These are phyloP conservation scores for Casuarina glauca DNA, from an alignment of 306 rosid genomes.

Conservation along the genomic window DNA sequence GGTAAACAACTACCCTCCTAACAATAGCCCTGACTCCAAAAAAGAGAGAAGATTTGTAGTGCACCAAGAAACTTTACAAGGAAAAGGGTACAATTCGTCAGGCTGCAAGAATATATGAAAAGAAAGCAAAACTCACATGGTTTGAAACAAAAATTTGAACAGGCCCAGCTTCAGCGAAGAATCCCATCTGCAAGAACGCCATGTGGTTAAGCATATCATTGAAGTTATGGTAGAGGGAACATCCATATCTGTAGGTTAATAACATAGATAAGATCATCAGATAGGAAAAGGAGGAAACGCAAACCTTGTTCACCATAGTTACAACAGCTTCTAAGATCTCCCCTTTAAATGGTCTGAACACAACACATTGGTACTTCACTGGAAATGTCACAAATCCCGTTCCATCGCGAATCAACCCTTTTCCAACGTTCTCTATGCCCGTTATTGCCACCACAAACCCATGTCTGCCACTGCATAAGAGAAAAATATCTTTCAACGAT, in stretches of 20 bases:
- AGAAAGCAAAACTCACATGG: constrained; percentile 57
- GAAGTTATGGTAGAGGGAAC: background rate
- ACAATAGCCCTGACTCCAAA: background rate
- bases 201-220: constrained; percentile 13
- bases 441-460: constrained; percentile 97
- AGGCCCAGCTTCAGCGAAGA: constrained; percentile 98
- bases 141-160: constrained; percentile 96
- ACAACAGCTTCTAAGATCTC: constrained; percentile 97
- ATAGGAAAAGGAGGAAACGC: background rate
- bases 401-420: constrained; percentile 88
- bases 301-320: constrained; percentile 95
- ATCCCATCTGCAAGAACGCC: constrained; percentile 72
- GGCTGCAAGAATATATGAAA: constrained; percentile 2
- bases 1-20: background rate
- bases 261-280: background rate
- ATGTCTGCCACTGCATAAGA: constrained; percentile 75
- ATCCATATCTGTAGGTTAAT: constrained; percentile 4
- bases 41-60: background rate
- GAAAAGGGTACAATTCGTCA: background rate
- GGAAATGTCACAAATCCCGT: constrained; percentile 97
- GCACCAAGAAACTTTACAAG: background rate
- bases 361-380: constrained; percentile 95
- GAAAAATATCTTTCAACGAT: constrained; percentile 15
- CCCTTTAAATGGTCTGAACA: constrained; percentile 92
- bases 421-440: constrained; percentile 83